Conservation (phyloP, 2,329 filamentous ascomycete genomes). For the Exophiala lecanii-corni region DNA sequence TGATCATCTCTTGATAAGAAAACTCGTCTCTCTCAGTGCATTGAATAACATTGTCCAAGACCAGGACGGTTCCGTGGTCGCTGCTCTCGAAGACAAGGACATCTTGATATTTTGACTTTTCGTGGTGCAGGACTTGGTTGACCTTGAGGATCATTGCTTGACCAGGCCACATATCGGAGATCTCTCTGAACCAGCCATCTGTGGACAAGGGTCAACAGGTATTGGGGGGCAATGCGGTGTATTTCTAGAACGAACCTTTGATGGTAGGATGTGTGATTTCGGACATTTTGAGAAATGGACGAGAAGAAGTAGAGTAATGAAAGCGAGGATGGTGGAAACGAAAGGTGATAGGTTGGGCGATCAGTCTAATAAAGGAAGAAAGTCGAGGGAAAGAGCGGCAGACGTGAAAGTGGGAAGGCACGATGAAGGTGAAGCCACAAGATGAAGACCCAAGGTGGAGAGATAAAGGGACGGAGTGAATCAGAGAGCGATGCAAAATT, state of each 20-base stretch:
- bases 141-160: slow-evolving; percentile 99
- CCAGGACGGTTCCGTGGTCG: slow-evolving; percentile 91
- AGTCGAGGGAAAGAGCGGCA: too few species aligned
- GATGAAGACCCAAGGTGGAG: too few species aligned
- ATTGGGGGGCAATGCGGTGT: too few species aligned
- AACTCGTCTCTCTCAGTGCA: slow-evolving; percentile 98
- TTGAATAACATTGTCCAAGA: slow-evolving; percentile 98
- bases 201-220: slow-evolving; percentile 8
- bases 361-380: too few species aligned
- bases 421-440: too few species aligned
- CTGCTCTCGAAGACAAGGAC: slow-evolving; percentile 98
- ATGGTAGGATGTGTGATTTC: slow-evolving; percentile 72
- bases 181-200: slow-evolving; percentile 99
- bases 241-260: slow-evolving; percentile 52
- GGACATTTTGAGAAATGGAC: slow-evolving; percentile 49
- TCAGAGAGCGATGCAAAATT: too few species aligned
- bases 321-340: neutral
- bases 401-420: too few species aligned
- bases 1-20: slow-evolving; percentile 98
- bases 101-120: slow-evolving; percentile 99
- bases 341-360: too few species aligned
- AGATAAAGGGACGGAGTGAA: too few species aligned
- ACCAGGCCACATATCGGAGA: slow-evolving; percentile 97
- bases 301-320: neutral
- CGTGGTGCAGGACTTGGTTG: slow-evolving; percentile 96